These are phyloP conservation scores for Cardamine occulta DNA, from an alignment of 345 rosid species.

Conservation along the genomic window DNA sequence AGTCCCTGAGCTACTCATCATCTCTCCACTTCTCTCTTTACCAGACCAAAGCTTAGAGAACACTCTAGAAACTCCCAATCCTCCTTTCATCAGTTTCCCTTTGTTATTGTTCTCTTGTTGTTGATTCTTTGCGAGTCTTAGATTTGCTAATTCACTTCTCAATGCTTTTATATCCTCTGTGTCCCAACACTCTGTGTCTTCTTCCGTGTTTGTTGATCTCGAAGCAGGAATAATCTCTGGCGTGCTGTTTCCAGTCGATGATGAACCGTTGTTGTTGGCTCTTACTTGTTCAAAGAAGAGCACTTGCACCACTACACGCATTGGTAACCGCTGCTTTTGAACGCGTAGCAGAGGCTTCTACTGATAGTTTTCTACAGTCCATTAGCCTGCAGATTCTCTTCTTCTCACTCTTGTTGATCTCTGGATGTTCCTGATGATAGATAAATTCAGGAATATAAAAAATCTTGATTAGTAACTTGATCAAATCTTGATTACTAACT, in stretches of 20 bases:
- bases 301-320: constrained; percentile 86
- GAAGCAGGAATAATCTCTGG: constrained; percentile 63
- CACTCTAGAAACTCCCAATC: constrained; percentile 58
- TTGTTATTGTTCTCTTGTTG: constrained; percentile 46
- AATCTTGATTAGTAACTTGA: constrained; percentile 12
- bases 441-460: neutral
- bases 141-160: constrained; percentile 66
- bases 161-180: constrained; percentile 62
- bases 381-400: constrained; percentile 76
- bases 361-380: constrained; percentile 84
- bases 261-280: constrained; percentile 50
- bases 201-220: constrained; percentile 64
- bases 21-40: constrained; percentile 65
- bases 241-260: constrained; percentile 58
- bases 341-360: constrained; percentile 79
- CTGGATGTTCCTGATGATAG: constrained; percentile 59
- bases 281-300: constrained; percentile 90
- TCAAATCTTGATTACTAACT: neutral
- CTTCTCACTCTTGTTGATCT: constrained; percentile 67
- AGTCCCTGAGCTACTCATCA: constrained; percentile 72
- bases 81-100: constrained; percentile 51
- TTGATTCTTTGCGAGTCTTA: constrained; percentile 50
- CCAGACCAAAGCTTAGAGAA: constrained; percentile 68
- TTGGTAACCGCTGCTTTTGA: constrained; percentile 83
- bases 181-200: constrained; percentile 73